Base-by-base conservation (phyloP, 1,284 basidiomycete genomes). In the Macrocystidia cucumis region DNA sequence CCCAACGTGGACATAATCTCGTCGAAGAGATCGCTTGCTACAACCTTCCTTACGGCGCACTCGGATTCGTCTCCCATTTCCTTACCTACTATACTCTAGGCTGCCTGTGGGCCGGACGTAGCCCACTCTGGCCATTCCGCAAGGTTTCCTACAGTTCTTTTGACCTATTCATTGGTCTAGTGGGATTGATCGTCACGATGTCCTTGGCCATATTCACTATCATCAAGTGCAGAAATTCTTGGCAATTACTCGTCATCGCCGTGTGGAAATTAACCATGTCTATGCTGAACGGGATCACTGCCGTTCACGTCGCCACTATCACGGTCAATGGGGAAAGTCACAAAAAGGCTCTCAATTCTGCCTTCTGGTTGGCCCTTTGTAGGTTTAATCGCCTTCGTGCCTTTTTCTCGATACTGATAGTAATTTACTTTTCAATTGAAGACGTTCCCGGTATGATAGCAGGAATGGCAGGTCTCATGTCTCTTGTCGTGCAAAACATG, bases 1-100 rank as follows among this genome's bases (percentile, higher is more conserved):
- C 25, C 25, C 5, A 12, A 27, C n/a, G 16, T 12, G 25, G 25
- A 27, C 25, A 27, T 16, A 27, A 17, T 21, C 32, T 44, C 14
- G 8, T 32, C 26, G 40, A 52, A 33, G 48, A 53, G 30, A 44
- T 53, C 18, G 45, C 48, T 19, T 55, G 53, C 39, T 54, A 55
- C 42, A 49, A 43, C 22, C 51, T 55, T 26, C 51, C 53, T 2
- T 55, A 48, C 27, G 53, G 51, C 12, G 47, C 42, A 9, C 43
- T 55, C 1, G 53, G 51, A 11, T 55, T 52, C 37, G 43, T 47
- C 21, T 55, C 50, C 2, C 53, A 55, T 35, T 42, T 54, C 24
- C 49, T 55, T 29, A 54, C 51, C 4, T 55, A 52, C 34, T 52
- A 55, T 40, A 51, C 53, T 27, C 42, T 54, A 21, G 27, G 38